Evolutionary conservation across 2,329 filamentous ascomycete genomes (phyloP).

Genomic region (Hypoxylon sp.): DNA sequence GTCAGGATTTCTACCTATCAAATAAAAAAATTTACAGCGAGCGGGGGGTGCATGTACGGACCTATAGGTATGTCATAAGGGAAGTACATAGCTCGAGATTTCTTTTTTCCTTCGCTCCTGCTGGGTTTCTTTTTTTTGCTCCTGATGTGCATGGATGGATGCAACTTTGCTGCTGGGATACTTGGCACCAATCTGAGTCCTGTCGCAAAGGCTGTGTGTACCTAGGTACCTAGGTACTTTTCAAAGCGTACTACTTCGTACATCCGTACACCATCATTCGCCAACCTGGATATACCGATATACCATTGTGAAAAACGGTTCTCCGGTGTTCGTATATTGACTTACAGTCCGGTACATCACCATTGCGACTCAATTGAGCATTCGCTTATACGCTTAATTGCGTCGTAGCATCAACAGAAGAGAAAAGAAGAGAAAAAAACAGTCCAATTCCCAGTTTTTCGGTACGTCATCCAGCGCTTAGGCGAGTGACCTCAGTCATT

Average conservation of each 20-base stretch:
- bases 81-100: neutral
- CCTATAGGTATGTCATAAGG: neutral
- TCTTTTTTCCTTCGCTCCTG: neutral
- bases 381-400: conserved; percentile 12
- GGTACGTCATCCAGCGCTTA: conserved; percentile 23
- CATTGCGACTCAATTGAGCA: conserved; percentile 22
- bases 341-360: conserved; percentile 16
- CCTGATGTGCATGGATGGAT: neutral
- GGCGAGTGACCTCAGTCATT: conserved; percentile 8
- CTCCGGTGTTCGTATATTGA: conserved; percentile 17
- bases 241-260: neutral
- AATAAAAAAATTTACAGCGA: conserved; percentile 10
- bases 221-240: neutral
- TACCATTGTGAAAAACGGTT: conserved; percentile 13
- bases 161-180: neutral
- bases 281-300: conserved; percentile 9
- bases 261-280: conserved; percentile 6
- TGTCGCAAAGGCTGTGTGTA: neutral
- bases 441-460: conserved; percentile 6
- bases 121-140: conserved; percentile 23
- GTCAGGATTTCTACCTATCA: conserved; percentile 2
- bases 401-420: conserved; percentile 1
- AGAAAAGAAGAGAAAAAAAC: no score
- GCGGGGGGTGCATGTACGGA: neutral
- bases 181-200: no score